Percentiles rank a stretch among this genome's conserved stretches.
Conservation (phyloP, 2,329 filamentous ascomycete species). For the Ceratocystis huliohia region DNA sequence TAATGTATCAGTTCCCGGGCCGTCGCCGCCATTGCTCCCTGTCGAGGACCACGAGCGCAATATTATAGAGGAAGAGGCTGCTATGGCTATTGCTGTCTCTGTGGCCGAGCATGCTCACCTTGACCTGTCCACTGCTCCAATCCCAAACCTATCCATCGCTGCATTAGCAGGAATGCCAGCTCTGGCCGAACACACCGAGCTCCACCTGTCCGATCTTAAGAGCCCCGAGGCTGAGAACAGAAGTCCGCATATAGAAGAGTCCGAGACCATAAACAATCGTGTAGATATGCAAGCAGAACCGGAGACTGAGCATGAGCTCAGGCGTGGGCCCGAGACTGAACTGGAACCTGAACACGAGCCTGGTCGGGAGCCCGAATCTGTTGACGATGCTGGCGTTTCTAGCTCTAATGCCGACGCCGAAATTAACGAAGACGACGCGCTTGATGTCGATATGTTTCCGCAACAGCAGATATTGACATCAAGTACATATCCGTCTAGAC, state of each 20-base stretch:
- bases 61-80: constrained; percentile 17
- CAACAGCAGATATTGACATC: constrained; percentile 1
- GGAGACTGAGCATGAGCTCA: too few species aligned
- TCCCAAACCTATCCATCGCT: constrained; percentile 9
- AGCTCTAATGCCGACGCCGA: neutral
- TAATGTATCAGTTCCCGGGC: constrained; percentile 25
- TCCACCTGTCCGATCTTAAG: constrained; percentile 16
- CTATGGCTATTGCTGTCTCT: constrained; percentile 18
- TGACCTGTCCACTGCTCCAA: constrained; percentile 18
- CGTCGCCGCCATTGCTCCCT: constrained; percentile 30
- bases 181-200: constrained; percentile 25
- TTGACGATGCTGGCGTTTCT: neutral
- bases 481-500: neutral
- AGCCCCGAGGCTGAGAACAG: constrained; percentile 13
- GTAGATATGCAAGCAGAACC: neutral
- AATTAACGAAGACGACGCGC: constrained; percentile 1
- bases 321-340: too few species aligned
- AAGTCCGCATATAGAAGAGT: constrained; percentile 11
- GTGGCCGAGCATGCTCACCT: constrained; percentile 17
- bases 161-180: constrained; percentile 17
- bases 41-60: constrained; percentile 26
- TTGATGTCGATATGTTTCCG: neutral
- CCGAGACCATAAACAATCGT: neutral
- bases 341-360: too few species aligned
- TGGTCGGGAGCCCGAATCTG: neutral